Base-by-base conservation (phyloP, 148 eudicot genomes). In the Vaccinium macrocarpon region DNA sequence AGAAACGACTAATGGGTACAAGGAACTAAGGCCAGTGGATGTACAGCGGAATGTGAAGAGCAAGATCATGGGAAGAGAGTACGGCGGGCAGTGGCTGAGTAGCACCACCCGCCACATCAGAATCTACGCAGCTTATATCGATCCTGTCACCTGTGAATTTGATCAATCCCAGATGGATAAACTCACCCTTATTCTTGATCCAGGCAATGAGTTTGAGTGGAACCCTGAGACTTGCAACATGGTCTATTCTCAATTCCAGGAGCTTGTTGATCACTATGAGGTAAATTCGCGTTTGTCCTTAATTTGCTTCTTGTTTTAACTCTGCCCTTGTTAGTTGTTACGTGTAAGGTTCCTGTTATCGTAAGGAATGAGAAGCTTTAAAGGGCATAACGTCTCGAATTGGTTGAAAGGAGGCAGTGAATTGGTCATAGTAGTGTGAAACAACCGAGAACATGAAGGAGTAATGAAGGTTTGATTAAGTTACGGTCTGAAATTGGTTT, bases 61-160 rank as follows among this genome's bases (percentile, higher is more conserved):
- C 94, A 94, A 86, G 90, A 94, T 92, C 87, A 83, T 96, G 97
- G 42, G 83, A 29, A 79, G 91, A 35, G 99, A 94, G 38, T 92
- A 88, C 38, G 99, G 98, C 52, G 94, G 98, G n/a, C 95, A 96
- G 86, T 96, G 99, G 99, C 94, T 96, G 48, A 96, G 98, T 85
- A 90, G 98, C 71, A 86, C 90, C 48, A 96, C 99, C 3, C 88
- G 99, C 74, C 99, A 96, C 87, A 93, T 96, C 48, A 85, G 99
- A 81, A 96, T 96, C 3, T 96, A 85, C 82, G 98, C 99, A 8
- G 99, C 99, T 1, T 96, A 94, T 56, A 92, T 95, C 51, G 98
- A 94, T 85, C 96, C 95, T 0, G 92, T 88, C 25, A 93, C 98
- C 13, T 93, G 90, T 52, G 98, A 87, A 2, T 90, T 95, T 73